Conservation (phyloP, 1,284 basidiomycete genomes). For the Sporisorium exsertum region DNA sequence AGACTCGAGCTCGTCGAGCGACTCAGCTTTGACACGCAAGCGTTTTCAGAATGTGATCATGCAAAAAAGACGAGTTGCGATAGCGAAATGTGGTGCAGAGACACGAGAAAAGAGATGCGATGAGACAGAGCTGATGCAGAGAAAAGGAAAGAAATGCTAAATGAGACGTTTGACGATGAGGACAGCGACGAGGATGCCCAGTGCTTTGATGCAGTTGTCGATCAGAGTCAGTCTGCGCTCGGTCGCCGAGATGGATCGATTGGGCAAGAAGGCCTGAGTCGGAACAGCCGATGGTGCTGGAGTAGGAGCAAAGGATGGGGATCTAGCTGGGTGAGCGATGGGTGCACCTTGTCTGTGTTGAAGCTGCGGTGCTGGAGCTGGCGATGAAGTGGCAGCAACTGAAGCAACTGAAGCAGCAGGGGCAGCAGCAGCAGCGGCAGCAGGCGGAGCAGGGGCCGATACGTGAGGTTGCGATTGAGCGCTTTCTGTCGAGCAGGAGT, state of each 20-base stretch:
- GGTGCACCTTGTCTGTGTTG: background rate
- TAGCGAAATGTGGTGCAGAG: slow-evolving; percentile 4
- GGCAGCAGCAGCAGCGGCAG: background rate
- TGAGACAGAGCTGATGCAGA: background rate
- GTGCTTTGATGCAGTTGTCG: slow-evolving; percentile 48
- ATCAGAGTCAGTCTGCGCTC: slow-evolving; percentile 37
- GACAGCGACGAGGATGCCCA: slow-evolving; percentile 39
- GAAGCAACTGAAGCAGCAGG: background rate
- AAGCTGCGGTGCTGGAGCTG: slow-evolving; percentile 2
- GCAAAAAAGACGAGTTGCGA: slow-evolving; percentile 1
- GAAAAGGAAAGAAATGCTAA: slow-evolving; percentile 6
- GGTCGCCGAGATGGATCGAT: slow-evolving; percentile 12
- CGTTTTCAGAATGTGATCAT: background rate
- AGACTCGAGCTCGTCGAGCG: slow-evolving; percentile 5
- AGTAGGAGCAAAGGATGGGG: slow-evolving; percentile 3
- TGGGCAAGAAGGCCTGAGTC: background rate
- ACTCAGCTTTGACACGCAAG: background rate
- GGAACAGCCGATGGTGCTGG: background rate
- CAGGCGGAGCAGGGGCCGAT: background rate
- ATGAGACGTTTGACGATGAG: slow-evolving; percentile 45
- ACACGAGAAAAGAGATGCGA: background rate
- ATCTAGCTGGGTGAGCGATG: background rate
- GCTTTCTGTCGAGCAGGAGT: background rate
- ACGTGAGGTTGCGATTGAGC: background rate
- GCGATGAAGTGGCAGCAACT: background rate